Evolutionary conservation across 129 eudicot species (phyloP).

Genomic region (Chrysanthemum lavandulifolium): DNA sequence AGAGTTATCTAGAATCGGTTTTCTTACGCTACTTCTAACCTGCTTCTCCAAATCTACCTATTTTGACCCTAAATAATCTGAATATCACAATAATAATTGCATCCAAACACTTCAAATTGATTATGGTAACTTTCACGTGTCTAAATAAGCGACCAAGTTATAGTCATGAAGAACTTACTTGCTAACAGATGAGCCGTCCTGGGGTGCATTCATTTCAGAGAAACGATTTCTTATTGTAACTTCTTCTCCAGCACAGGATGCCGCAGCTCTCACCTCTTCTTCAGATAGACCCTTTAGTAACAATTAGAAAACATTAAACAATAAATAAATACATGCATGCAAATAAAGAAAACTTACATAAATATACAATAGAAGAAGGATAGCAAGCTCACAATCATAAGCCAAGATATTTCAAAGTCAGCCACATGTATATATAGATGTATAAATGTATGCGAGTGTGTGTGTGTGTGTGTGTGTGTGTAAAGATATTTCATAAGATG

Average conservation of each 20-base stretch:
- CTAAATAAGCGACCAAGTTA: neutral
- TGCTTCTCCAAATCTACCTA: neutral
- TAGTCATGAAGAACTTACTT: conserved; percentile 59
- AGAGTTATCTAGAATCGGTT: too few species aligned
- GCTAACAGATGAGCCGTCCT: conserved; percentile 80
- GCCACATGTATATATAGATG: too few species aligned
- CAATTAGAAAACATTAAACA: neutral
- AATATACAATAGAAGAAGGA: neutral
- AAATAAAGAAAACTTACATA: neutral
- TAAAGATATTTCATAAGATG: neutral
- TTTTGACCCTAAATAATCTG: neutral
- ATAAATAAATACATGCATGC: neutral
- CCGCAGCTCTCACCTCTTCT: conserved; percentile 99
- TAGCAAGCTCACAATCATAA: neutral
- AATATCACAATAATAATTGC: neutral
- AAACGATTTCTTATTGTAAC: conserved; percentile 91
- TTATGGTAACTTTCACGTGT: neutral
- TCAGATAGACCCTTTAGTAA: conserved; percentile 82
- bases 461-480: neutral
- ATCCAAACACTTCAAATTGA: neutral
- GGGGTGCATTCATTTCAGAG: conserved; percentile 98
- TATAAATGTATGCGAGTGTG: neutral
- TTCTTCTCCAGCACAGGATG: conserved; percentile 97
- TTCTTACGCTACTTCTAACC: too few species aligned
- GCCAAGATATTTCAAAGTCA: neutral